Conservation (phyloP, 2,329 filamentous ascomycete species). For the Fusarium falciforme region DNA sequence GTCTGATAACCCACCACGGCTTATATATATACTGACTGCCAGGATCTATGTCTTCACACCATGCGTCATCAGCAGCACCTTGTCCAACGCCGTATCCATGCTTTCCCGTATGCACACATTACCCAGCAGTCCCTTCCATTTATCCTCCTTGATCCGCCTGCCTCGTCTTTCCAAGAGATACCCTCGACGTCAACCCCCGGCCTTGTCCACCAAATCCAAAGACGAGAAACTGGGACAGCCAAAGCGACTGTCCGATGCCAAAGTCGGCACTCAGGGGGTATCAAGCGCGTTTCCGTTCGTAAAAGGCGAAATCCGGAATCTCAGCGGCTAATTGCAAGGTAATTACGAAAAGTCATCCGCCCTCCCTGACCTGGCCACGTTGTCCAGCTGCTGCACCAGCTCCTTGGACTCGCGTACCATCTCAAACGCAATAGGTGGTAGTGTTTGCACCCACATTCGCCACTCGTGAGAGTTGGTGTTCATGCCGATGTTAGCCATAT, state of each 20-base stretch:
- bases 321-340: conserved; percentile 26
- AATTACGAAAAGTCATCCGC: conserved; percentile 61
- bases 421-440: conserved; percentile 89
- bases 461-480: conserved; percentile 64
- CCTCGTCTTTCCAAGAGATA: conserved; percentile 7
- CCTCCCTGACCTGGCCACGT: conserved; percentile 46
- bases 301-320: conserved; percentile 19
- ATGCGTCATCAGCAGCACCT: conserved; percentile 37
- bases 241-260: conserved; percentile 21
- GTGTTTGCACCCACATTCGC: conserved; percentile 74
- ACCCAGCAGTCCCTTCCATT: conserved; percentile 38
- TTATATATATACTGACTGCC: conserved; percentile 27
- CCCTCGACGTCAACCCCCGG: conserved; percentile 24
- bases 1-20: conserved; percentile 4
- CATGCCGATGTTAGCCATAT: conserved; percentile 64
- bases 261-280: conserved; percentile 35
- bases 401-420: conserved; percentile 86
- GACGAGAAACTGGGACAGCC: conserved; percentile 27
- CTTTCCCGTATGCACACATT: conserved; percentile 39
- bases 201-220: conserved; percentile 24
- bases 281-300: conserved; percentile 27
- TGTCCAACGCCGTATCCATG: conserved; percentile 44
- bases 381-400: conserved; percentile 61
- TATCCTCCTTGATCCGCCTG: conserved; percentile 20
- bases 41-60: conserved; percentile 20